Base-by-base conservation (phyloP, 2,329 filamentous ascomycete species). In the Curvularia verruculosa region DNA sequence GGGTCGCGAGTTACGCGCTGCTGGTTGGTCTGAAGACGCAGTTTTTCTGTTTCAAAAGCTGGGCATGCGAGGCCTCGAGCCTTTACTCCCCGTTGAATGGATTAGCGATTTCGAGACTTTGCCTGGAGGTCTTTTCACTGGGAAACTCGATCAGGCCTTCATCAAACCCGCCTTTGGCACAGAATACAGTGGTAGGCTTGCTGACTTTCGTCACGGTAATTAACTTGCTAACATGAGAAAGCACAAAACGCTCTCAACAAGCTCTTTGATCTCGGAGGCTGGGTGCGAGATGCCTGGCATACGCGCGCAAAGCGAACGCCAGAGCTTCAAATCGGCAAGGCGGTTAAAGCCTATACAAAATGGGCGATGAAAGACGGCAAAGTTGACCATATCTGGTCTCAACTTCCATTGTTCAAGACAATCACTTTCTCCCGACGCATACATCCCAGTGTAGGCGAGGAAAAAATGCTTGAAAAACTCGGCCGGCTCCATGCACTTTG, bases 31-130 rank as follows among this genome's bases (percentile, higher is more conserved):
- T 3, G 75, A 80, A 24, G 80, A 82, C 50, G 83, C 85, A 52
- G 79, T 82, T 39, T 78, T 80, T 31, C 73, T 87, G 2, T 82
- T 82, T 61, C 79, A 81, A 55, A 82, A 82, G 55, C 78, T 87
- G 28, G 78, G 79, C 5, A 79, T 82, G 74, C 82, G 84, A 40
- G 84, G 85, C 15, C 82, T 81, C 50, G 84, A 86, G 71, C 81
- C 85, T 9, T 69, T 87, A 1, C 67, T 87, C 12, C 83, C 83
- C 1, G 68, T 71, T 12, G 75, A 75, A 58, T 86, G 84, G 83
- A 74, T 77, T 43, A 70, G 79, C 48, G 84, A 86, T 60, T 85
- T 86, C 59, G 72, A 74, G 8, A 84, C 81, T 15, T 67, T 87
- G 13, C 84, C 84, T 1, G 76, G 80, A 8, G 75, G 78, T 8